Percentiles rank a stretch among this genome's conserved stretches.
Evolutionary conservation across 148 eudicot genomes (phyloP).

Genomic region (Nyssa sinensis): DNA sequence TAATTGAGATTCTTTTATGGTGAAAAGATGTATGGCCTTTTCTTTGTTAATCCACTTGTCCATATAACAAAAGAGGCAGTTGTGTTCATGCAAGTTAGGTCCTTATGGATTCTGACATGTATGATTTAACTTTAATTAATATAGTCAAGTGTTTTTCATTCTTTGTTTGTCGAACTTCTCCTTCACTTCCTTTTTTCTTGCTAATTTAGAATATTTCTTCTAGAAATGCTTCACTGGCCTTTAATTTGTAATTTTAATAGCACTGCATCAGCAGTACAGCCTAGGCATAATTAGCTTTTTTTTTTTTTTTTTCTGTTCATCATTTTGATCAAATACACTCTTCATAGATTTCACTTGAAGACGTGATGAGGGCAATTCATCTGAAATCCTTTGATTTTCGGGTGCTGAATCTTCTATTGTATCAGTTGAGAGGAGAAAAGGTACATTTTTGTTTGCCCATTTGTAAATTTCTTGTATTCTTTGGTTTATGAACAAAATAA

Average conservation of each 20-base stretch:
- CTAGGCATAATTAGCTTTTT: slow-evolving; percentile 10
- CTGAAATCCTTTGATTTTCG: slow-evolving; percentile 93
- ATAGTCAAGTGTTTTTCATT: no score
- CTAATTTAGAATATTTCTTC: background rate
- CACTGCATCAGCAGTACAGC: no score
- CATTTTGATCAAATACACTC: slow-evolving; percentile 5
- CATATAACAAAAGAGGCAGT: background rate
- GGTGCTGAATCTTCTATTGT: slow-evolving; percentile 83
- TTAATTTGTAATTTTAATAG: background rate
- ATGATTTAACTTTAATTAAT: background rate
- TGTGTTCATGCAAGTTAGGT: background rate
- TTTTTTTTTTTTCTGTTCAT: slow-evolving; percentile 9
- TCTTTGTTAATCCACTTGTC: background rate
- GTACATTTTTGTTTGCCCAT: slow-evolving; percentile 32
- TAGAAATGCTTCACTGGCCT: background rate
- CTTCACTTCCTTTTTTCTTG: background rate
- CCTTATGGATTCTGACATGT: background rate
- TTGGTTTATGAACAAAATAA: slow-evolving; percentile 8
- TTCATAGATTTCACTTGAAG: slow-evolving; percentile 62
- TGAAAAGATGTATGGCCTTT: background rate
- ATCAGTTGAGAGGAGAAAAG: slow-evolving; percentile 73
- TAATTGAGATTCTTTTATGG: background rate
- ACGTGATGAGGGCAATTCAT: slow-evolving; percentile 77
- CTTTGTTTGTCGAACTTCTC: no score
- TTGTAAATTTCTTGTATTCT: background rate